These are phyloP conservation scores for Paracamarosporium sp. DNA, from an alignment of 2,329 filamentous ascomycete species.

Conservation along the genomic window DNA sequence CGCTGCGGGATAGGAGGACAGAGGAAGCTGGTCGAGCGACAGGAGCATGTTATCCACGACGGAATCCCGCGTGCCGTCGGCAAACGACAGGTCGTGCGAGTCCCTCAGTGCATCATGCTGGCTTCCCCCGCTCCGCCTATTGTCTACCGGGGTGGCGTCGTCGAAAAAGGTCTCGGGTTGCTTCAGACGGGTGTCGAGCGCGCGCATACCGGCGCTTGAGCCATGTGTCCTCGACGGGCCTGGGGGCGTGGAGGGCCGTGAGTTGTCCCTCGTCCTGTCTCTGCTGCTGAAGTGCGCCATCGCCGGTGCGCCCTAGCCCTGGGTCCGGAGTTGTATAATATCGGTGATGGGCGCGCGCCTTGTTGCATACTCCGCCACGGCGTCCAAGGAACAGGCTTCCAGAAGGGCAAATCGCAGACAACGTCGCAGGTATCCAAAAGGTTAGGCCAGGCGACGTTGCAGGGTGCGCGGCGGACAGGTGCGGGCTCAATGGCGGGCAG, in stretches of 20 bases:
- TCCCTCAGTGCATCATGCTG: conserved; percentile 52
- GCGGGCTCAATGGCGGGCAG: conserved; percentile 13
- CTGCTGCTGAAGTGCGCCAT: conserved; percentile 32
- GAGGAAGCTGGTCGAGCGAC: conserved; percentile 75
- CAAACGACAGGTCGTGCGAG: conserved; percentile 86
- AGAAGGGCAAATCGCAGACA: conserved; percentile 10
- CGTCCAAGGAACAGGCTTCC: conserved; percentile 17
- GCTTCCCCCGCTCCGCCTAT: conserved; percentile 16
- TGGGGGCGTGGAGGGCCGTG: conserved; percentile 39
- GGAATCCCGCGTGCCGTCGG: conserved; percentile 82
- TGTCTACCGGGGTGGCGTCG: conserved; percentile 44
- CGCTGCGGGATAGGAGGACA: conserved; percentile 29
- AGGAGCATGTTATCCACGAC: conserved; percentile 95
- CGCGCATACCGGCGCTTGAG: conserved; percentile 29
- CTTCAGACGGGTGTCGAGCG: conserved; percentile 38
- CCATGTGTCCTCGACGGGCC: conserved; percentile 31
- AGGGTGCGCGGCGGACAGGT: conserved; percentile 7
- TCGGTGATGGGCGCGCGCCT: conserved; percentile 23
- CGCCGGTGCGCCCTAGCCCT: conserved; percentile 17
- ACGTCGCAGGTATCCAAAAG: conserved; percentile 8
- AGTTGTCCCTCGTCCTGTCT: conserved; percentile 21
- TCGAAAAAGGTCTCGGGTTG: conserved; percentile 44
- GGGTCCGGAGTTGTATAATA: conserved; percentile 23
- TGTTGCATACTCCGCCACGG: conserved; percentile 35
- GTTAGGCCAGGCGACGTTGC: not conserved